Conservation (phyloP, 176 grass and related monocot species). For the Phyllostachys edulis region DNA sequence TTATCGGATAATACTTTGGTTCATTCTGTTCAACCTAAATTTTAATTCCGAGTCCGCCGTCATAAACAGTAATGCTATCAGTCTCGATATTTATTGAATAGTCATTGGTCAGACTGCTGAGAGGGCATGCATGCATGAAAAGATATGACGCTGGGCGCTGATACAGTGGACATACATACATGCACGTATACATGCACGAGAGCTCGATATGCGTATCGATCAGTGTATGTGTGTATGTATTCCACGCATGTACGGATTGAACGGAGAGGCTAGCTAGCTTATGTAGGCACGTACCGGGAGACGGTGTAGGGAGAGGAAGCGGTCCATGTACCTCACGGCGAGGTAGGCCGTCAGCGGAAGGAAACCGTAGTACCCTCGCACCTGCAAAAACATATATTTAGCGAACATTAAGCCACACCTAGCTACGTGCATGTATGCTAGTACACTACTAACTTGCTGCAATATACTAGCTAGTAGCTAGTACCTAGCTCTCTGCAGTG, state of each 20-base stretch:
- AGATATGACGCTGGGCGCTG: background rate
- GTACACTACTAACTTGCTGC: background rate
- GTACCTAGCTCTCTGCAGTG: background rate
- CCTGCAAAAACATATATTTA: background rate
- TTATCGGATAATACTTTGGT: no score
- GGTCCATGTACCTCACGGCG: constrained; percentile 70
- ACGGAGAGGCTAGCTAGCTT: background rate
- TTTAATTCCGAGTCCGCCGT: no score
- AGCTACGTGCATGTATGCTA: background rate
- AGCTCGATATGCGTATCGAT: background rate
- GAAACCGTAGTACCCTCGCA: constrained; percentile 35
- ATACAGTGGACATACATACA: background rate
- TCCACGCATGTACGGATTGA: background rate
- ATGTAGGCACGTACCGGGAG: constrained; percentile 39
- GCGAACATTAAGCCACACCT: background rate
- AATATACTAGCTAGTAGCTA: background rate
- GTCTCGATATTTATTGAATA: background rate
- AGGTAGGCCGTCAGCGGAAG: constrained; percentile 57
- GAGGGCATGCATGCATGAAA: background rate
- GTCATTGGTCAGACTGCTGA: background rate
- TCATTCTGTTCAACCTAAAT: no score
- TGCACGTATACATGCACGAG: background rate
- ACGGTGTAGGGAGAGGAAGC: constrained; percentile 58
- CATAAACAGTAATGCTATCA: background rate
- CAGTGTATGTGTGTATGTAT: background rate